Conservation (phyloP, 75 land plant species). For the Picea glauca region DNA sequence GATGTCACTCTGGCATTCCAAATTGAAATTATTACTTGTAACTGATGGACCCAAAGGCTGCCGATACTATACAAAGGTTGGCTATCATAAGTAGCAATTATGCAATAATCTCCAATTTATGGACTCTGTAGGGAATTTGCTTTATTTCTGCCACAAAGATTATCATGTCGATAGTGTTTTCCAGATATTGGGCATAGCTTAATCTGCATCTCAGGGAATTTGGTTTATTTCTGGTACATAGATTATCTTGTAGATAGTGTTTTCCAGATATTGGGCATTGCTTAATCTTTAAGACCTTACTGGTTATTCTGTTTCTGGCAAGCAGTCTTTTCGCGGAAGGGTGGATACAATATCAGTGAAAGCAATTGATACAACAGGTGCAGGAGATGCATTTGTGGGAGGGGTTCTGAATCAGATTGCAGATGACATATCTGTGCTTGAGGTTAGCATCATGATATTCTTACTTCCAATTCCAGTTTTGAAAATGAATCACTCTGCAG, state of each 20-base stretch:
- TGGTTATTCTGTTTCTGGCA: no score
- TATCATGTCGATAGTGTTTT: no score
- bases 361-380: conserved; percentile 49
- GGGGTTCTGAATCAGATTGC: conserved; percentile 27
- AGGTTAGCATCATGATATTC: conserved; percentile 13
- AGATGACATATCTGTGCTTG: conserved; percentile 15
- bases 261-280: no score
- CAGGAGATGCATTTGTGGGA: conserved; percentile 53
- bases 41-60: conserved; percentile 57
- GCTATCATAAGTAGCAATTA: background rate
- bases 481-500: background rate
- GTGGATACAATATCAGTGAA: conserved; percentile 20
- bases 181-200: no score
- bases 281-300: no score
- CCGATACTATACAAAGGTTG: conserved; percentile 59
- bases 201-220: no score
- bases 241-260: no score
- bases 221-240: no score
- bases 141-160: no score
- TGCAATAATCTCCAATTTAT: background rate
- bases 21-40: conserved; percentile 39
- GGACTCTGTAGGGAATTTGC: no score
- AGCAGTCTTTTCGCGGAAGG: conserved; percentile 17
- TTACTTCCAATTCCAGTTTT: background rate
- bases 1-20: conserved; percentile 35